Evolutionary conservation across 2,329 filamentous ascomycete genomes (phyloP), one percentile per base, ranked within the genome.

Genomic region (Colletotrichum liriopes): DNA sequence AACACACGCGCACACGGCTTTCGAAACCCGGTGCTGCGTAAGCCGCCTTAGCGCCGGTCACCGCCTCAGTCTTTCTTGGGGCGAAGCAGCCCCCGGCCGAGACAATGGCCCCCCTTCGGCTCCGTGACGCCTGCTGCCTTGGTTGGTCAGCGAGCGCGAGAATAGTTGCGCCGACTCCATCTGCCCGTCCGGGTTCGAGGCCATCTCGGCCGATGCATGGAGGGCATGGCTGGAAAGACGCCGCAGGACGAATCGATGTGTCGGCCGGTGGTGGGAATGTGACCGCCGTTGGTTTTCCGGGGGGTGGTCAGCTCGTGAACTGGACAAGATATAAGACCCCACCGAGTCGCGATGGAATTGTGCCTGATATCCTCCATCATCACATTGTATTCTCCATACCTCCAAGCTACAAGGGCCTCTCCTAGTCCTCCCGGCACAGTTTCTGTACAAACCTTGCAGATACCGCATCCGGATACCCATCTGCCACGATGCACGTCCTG

Each of bases 401-500:
- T n/a, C 20, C 18, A 6, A 26, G 26, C 59, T 16, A 9, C 8
- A 18, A 37, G 1, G 1, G 18, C 20, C 16, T 54, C 29, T 29
- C 26, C 29, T 32, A 11, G 12, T 47, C n/a, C 39, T 16, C 6
- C 29, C 23, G 2, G 11, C 23, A 47, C 35, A 52, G 5, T 9
- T 3, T 18, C 29, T 41, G 11, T 49, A 8, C 45, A 18, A 12
- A 37, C 26, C 47, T 9, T 23, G 49, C 23, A 47, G 12, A 6
- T 7, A 29, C n/a, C 2, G 12, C 32, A 26, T 9, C 20, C 2
- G 6, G 45, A 47, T 2, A 41, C n/a, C 51, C 47, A n/a, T 45
- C 29, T 23, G n/a, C 65, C 49, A 77, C 69, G 45, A 85, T 86
- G 82, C 84, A 84, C 56, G 73, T 88, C 73, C 82, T 88, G 71